Conservation (phyloP, 495 filamentous ascomycete species). For the Talaromyces wortmannii region DNA sequence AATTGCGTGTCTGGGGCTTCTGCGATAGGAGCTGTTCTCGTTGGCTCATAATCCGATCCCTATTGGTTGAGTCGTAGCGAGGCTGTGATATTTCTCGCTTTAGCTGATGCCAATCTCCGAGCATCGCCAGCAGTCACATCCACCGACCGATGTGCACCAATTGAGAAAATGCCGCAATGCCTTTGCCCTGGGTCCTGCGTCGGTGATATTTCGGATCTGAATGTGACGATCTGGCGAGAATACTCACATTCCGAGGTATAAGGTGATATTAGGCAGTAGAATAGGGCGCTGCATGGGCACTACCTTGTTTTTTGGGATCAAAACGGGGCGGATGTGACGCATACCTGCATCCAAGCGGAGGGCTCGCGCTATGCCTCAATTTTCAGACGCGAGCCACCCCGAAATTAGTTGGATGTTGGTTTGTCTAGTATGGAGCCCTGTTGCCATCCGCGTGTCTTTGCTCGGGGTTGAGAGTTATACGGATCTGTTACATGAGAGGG, state of each 20-base stretch:
- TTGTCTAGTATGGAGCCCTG: neutral
- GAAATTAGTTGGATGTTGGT: neutral
- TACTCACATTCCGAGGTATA: too few species aligned
- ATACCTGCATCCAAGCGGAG: too few species aligned
- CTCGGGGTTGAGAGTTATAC: neutral
- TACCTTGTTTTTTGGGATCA: too few species aligned
- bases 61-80: neutral
- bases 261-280: too few species aligned
- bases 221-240: too few species aligned
- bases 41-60: too few species aligned
- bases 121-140: neutral
- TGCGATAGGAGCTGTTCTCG: neutral
- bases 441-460: neutral
- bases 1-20: neutral
- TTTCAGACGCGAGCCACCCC: too few species aligned
- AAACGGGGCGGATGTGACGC: too few species aligned
- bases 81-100: neutral
- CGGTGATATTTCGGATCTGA: neutral
- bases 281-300: too few species aligned
- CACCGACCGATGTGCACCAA: neutral
- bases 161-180: neutral
- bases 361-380: too few species aligned
- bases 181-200: neutral
- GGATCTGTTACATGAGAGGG: too few species aligned
- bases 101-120: neutral